Evolutionary conservation across 2,329 filamentous ascomycete genomes (phyloP).

Genomic region (Drechslera avenae): DNA sequence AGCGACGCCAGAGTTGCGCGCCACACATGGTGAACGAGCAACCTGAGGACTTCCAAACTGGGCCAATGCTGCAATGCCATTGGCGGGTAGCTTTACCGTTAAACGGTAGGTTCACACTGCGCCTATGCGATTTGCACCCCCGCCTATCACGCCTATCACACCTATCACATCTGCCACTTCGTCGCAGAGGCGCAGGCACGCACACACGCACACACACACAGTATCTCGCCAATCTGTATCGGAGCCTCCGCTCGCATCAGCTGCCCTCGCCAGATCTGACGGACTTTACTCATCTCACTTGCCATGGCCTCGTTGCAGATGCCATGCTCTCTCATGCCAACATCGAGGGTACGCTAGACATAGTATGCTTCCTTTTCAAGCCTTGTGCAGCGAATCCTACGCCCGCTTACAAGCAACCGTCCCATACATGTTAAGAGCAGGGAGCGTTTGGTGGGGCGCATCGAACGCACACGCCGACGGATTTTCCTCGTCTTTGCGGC

Average conservation of each 20-base stretch:
- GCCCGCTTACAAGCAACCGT: slow-evolving; percentile 8
- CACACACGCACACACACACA: not conserved
- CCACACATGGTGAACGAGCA: not conserved
- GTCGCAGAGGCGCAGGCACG: slow-evolving; percentile 3
- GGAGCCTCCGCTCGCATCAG: not conserved
- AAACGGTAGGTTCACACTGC: not conserved
- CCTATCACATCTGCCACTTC: not conserved
- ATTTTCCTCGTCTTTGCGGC: slow-evolving; percentile 4
- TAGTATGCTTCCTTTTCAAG: slow-evolving; percentile 12
- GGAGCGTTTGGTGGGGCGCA: slow-evolving; percentile 8
- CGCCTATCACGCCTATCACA: slow-evolving; percentile 5
- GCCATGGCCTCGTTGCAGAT: not conserved
- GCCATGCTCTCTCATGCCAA: not conserved
- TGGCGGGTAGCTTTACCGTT: not conserved
- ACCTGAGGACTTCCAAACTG: too few relatives aligned
- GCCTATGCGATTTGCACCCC: not conserved
- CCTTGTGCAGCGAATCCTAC: slow-evolving; percentile 8
- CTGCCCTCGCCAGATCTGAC: not conserved
- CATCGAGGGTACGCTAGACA: slow-evolving; percentile 7
- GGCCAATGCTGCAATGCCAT: not conserved
- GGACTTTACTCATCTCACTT: not conserved
- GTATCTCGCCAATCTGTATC: slow-evolving; percentile 12
- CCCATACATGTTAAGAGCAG: slow-evolving; percentile 3
- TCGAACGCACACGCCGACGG: slow-evolving; percentile 1
- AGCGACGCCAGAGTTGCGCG: slow-evolving; percentile 2